phyloP scores from a whole-genome alignment of 345 rosid genomes.

The Cardiospermum halicacabum region DNA sequence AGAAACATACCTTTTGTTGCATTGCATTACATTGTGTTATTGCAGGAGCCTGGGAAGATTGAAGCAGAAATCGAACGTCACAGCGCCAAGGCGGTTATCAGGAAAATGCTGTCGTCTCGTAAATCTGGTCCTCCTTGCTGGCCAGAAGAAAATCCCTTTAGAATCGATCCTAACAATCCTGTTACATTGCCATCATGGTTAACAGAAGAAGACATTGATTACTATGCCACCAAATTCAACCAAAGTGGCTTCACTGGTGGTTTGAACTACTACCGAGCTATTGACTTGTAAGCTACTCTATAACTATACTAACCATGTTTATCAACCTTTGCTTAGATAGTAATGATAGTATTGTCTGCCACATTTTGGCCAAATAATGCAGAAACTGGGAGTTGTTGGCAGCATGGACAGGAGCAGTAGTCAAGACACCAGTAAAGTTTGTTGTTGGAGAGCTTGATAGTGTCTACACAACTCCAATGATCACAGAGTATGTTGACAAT shows the following conservation, averaged over 20 bases:
- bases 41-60: conserved; percentile 51
- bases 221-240: conserved; percentile 36
- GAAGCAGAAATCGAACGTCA: conserved; percentile 46
- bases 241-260: conserved; percentile 65
- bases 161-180: conserved; percentile 15
- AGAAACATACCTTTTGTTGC: too few species aligned
- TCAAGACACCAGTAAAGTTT: conserved; percentile 65
- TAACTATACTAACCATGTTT: background rate
- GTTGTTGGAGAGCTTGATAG: conserved; percentile 57
- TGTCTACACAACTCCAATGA: conserved; percentile 57
- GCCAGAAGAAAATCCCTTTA: conserved; percentile 41
- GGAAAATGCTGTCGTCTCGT: conserved; percentile 33
- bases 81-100: conserved; percentile 36
- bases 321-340: too few species aligned
- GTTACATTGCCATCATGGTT: conserved; percentile 58
- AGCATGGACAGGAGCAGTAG: conserved; percentile 50
- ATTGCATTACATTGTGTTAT: too few species aligned
- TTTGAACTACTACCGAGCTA: conserved; percentile 72
- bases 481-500: conserved; percentile 50
- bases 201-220: conserved; percentile 53
- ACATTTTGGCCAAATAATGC: background rate
- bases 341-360: too few species aligned
- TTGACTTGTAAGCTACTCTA: conserved; percentile 48
- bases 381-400: conserved; percentile 84
- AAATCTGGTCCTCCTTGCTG: conserved; percentile 45